Evolutionary conservation across 257 asterid genomes (phyloP).

Genomic region (Leptodermis oblonga): DNA sequence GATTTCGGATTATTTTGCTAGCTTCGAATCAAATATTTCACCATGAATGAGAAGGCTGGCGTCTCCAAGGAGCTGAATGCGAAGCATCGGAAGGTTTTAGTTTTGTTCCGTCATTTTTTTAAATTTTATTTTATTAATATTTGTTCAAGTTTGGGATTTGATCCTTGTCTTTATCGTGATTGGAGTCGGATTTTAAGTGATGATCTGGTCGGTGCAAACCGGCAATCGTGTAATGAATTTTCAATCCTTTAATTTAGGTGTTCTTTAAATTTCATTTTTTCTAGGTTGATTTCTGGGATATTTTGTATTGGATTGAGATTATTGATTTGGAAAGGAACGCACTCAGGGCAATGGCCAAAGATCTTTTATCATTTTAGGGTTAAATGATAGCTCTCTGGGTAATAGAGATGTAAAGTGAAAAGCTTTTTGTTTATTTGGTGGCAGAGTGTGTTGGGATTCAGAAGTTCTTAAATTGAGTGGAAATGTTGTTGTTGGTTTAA

Average conservation of each 20-base stretch:
- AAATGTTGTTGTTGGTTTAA: background rate
- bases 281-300: background rate
- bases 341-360: background rate
- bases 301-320: conserved; percentile 1
- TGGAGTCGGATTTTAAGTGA: background rate
- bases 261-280: background rate
- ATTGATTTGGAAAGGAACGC: background rate
- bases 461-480: background rate
- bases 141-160: conserved; percentile 1
- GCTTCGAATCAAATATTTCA: conserved; percentile 2
- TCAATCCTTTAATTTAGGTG: background rate
- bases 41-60: conserved; percentile 92
- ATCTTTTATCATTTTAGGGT: background rate
- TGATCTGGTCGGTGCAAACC: background rate
- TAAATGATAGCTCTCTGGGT: background rate
- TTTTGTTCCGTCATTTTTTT: conserved; percentile 1
- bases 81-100: conserved; percentile 77
- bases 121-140: background rate
- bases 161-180: conserved; percentile 1
- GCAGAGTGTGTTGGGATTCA: background rate
- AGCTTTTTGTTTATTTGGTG: background rate
- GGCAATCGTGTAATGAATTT: background rate
- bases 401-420: background rate
- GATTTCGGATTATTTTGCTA: background rate
- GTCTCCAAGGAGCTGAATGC: conserved; percentile 97